Conservation (phyloP, 2,329 filamentous ascomycete genomes). For the Didymella keratinophila region DNA sequence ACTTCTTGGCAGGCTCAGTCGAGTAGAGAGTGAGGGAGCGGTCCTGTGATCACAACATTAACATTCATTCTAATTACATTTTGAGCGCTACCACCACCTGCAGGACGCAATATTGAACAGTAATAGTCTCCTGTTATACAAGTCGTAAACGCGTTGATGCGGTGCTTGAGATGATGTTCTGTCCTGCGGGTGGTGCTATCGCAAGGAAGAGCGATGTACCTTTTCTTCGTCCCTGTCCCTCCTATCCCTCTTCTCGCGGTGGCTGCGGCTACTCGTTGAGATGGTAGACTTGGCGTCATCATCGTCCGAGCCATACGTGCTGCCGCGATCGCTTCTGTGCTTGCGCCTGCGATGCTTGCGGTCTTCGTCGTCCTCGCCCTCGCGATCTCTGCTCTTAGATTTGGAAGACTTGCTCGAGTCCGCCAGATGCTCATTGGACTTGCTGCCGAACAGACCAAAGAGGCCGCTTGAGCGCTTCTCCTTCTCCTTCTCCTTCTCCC, state of each 20-base stretch:
- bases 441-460: constrained; percentile 57
- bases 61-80: constrained; percentile 45
- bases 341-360: constrained; percentile 57
- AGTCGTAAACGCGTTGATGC: constrained; percentile 1
- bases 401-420: constrained; percentile 47
- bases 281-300: constrained; percentile 48
- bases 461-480: constrained; percentile 57
- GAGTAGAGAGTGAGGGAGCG: constrained; percentile 38
- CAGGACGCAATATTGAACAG: neutral
- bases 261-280: constrained; percentile 45
- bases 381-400: constrained; percentile 40
- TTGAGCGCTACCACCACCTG: constrained; percentile 25
- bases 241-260: constrained; percentile 53
- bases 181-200: constrained; percentile 25
- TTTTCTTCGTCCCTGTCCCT: constrained; percentile 47
- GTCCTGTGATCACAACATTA: constrained; percentile 45
- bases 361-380: constrained; percentile 49
- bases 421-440: constrained; percentile 51
- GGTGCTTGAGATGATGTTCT: neutral
- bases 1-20: constrained; percentile 37
- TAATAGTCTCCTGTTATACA: constrained; percentile 2
- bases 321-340: constrained; percentile 50
- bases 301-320: constrained; percentile 50
- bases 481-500: constrained; percentile 46
- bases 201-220: constrained; percentile 48